Percentiles rank a stretch among this genome's conserved stretches.
These are phyloP conservation scores for Leccinum variicolor DNA, from an alignment of 768 basidiomycete species.

Conservation along the genomic window DNA sequence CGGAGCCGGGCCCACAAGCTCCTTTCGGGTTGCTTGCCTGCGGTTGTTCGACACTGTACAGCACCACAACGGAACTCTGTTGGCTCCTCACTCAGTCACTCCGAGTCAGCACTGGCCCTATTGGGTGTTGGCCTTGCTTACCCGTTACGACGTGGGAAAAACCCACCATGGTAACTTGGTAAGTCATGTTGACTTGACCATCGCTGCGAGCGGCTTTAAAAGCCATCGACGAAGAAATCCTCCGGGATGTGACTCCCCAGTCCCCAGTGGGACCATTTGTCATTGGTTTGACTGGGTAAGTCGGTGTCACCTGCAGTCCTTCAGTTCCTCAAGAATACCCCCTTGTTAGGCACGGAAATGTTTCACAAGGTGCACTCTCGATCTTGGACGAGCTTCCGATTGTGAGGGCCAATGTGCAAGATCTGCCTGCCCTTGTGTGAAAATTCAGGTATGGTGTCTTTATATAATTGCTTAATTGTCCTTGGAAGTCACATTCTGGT, in stretches of 20 bases:
- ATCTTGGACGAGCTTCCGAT: slow-evolving; percentile 72
- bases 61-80: too few species aligned
- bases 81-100: too few species aligned
- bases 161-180: too few species aligned
- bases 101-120: too few species aligned
- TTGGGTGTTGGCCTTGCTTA: too few species aligned
- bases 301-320: background rate
- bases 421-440: slow-evolving; percentile 58
- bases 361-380: slow-evolving; percentile 71
- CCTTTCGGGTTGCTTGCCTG: too few species aligned
- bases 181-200: slow-evolving; percentile 54
- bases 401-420: slow-evolving; percentile 48
- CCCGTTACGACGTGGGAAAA: too few species aligned
- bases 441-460: slow-evolving; percentile 43
- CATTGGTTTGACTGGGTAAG: slow-evolving; percentile 82
- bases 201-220: slow-evolving; percentile 52
- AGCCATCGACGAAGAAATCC: slow-evolving; percentile 54
- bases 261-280: too few species aligned
- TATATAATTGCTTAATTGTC: background rate
- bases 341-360: slow-evolving; percentile 66
- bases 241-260: too few species aligned
- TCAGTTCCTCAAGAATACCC: background rate
- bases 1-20: too few species aligned
- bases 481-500: background rate
- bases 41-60: too few species aligned